These are phyloP conservation scores for Tripidium arundinaceum DNA, from an alignment of 202 grass and related monocot species.

Conservation along the genomic window DNA sequence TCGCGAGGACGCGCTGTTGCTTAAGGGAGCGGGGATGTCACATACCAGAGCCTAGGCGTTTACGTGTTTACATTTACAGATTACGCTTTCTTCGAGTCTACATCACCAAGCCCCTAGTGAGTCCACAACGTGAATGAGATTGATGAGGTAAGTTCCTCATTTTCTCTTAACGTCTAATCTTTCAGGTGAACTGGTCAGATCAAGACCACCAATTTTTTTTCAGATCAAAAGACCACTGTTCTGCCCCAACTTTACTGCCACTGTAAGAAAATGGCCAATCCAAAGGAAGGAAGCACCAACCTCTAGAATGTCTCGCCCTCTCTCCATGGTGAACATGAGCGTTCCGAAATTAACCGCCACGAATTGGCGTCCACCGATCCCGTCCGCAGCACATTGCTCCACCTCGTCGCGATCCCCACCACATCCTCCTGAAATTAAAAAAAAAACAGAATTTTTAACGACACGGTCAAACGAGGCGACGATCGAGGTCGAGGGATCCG, in stretches of 20 bases:
- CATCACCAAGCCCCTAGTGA: not conserved
- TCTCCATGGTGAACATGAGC: conserved; percentile 93
- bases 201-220: not conserved
- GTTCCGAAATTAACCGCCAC: conserved; percentile 73
- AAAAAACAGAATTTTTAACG: not conserved
- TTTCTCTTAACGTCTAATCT: too few relatives aligned
- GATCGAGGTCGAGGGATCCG: conserved; percentile 6
- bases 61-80: too few relatives aligned
- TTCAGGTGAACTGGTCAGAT: not conserved
- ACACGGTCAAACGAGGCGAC: not conserved
- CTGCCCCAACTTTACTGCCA: not conserved
- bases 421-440: conserved; percentile 50
- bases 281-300: conserved; percentile 22
- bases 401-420: conserved; percentile 53
- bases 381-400: conserved; percentile 82
- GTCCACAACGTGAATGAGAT: not conserved
- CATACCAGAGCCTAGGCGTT: too few relatives aligned
- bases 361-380: conserved; percentile 69
- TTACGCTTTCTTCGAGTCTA: too few relatives aligned
- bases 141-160: not conserved
- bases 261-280: not conserved
- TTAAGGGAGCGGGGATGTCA: too few relatives aligned
- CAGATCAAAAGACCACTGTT: not conserved
- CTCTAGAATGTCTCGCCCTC: conserved; percentile 62
- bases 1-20: too few relatives aligned